Evolutionary conservation across 1,139 yeast species (phyloP), one percentile per base, ranked within the genome.

Genomic region (Lipomyces yarrowii): DNA sequence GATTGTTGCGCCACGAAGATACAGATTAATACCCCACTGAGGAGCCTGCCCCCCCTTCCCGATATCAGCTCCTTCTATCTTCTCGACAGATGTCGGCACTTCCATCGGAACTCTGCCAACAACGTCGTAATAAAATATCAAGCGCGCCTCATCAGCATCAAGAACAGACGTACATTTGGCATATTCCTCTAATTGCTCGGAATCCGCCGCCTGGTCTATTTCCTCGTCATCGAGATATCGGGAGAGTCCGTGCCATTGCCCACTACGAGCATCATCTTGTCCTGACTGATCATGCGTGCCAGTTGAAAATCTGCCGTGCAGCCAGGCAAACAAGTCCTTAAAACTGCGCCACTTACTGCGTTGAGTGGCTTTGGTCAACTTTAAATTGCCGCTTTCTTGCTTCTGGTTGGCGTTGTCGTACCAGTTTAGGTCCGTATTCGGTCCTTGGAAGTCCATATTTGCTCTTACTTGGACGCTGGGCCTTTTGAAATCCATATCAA

Each of bases 111-210:
- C 88, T 0, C 74, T 66, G 0, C 97, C 97, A 0, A 92, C 90
- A 1, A 81, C 73, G 75, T 94, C 98, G 71, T 83, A 89, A 72
- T 84, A 87, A 73, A 89, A 89, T 6, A 82, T 79, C 1, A 91
- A 62, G 32, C 83, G 79, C 0, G 87, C 82, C 15, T 77, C 76
- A 0, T 85, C 83, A 0, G 96, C 83, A 70, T 88, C 91, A n/a
- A 92, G 72, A 0, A 94, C 77, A 60, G 86, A 84, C n/a, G 96
- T 85, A 69, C 84, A 88, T 74, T 89, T 89, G 1, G 96, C 98
- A 75, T 94, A 94, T 73, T 94, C 97, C 57, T 86, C 85, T 48
- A 78, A 75, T 72, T 81, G 70, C 69, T 78, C 74, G 73, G 71
- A 77, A 77, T 83, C 76, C n/a, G 58, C 63, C 10, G 61, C 65